Evolutionary conservation across 1,139 yeast genomes (phyloP).

Genomic region (Pichia cactophila): DNA sequence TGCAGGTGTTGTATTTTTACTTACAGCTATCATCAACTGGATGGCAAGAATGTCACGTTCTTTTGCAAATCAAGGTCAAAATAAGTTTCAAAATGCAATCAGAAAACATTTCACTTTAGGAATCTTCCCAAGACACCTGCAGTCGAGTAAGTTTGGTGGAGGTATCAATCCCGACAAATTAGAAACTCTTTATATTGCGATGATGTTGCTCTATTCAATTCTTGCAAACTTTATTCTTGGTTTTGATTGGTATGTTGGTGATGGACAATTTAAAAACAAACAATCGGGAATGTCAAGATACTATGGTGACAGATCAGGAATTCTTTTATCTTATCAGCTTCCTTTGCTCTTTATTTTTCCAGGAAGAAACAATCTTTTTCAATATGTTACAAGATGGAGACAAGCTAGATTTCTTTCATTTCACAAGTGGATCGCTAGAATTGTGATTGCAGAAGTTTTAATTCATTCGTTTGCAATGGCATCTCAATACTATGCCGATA

Average conservation of each 20-base stretch:
- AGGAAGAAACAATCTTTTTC: slow-evolving; percentile 62
- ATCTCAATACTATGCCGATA: slow-evolving; percentile 28
- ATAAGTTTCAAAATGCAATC: slow-evolving; percentile 31
- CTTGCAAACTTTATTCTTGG: slow-evolving; percentile 24
- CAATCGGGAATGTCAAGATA: slow-evolving; percentile 42
- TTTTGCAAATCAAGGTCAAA: slow-evolving; percentile 29
- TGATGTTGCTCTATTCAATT: slow-evolving; percentile 40
- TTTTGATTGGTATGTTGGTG: slow-evolving; percentile 37
- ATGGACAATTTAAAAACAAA: slow-evolving; percentile 32
- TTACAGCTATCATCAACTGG: slow-evolving; percentile 40
- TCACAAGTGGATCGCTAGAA: slow-evolving; percentile 63
- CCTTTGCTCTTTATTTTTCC: slow-evolving; percentile 54
- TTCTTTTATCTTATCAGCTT: slow-evolving; percentile 42
- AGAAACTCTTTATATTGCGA: slow-evolving; percentile 44
- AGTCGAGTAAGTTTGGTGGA: slow-evolving; percentile 24
- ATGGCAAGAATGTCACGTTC: slow-evolving; percentile 32
- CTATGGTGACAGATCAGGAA: slow-evolving; percentile 56
- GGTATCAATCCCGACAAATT: slow-evolving; percentile 56
- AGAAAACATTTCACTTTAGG: slow-evolving; percentile 43
- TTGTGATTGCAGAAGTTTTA: slow-evolving; percentile 31
- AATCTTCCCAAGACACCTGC: slow-evolving; percentile 40
- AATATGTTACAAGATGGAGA: slow-evolving; percentile 60
- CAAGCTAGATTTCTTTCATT: slow-evolving; percentile 51
- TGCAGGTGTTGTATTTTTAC: slow-evolving; percentile 40
- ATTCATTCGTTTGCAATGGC: slow-evolving; percentile 50